These are phyloP conservation scores for Hura crepitans DNA, from an alignment of 441 rosid species.

Conservation along the genomic window DNA sequence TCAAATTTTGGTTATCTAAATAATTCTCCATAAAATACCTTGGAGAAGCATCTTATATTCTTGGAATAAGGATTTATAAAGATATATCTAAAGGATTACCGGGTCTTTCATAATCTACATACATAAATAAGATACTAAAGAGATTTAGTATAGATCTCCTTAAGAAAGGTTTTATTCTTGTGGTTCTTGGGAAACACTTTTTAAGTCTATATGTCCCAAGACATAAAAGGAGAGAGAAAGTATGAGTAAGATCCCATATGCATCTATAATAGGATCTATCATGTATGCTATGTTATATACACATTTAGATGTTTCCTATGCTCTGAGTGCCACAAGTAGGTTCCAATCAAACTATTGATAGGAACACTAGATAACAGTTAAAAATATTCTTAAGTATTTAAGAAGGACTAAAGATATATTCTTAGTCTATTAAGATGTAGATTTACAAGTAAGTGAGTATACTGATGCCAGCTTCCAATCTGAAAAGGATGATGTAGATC, in stretches of 20 bases:
- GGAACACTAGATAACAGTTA: too few relatives aligned
- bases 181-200: not conserved
- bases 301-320: too few relatives aligned
- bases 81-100: not conserved
- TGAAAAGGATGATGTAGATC: not conserved
- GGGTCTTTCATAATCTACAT: not conserved
- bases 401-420: not conserved
- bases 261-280: not conserved
- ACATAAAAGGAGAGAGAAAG: not conserved
- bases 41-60: not conserved
- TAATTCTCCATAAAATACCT: not conserved
- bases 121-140: too few relatives aligned
- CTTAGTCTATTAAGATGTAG: not conserved
- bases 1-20: not conserved
- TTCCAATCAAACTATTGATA: too few relatives aligned
- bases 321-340: too few relatives aligned
- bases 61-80: not conserved
- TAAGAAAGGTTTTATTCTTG: not conserved
- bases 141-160: too few relatives aligned
- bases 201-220: not conserved
- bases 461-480: not conserved
- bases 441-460: not conserved
- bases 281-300: not conserved
- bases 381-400: not conserved
- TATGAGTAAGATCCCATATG: not conserved